Conservation (phyloP, 164 flowering plant species). For the Cinnamomum micranthum region DNA sequence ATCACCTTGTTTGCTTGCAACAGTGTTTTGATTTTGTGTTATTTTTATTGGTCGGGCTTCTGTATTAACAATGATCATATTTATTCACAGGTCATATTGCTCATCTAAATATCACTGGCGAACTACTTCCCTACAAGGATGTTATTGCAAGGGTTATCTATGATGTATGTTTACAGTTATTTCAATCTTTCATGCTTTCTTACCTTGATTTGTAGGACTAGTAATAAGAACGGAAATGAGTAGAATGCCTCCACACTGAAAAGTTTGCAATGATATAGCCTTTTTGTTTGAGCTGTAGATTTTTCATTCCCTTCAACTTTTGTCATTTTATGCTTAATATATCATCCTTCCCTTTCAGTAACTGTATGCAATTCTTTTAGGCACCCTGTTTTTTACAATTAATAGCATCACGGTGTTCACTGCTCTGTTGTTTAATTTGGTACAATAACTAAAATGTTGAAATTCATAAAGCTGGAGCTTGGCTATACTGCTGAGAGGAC, state of each 20-base stretch:
- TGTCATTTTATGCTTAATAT: too few relatives aligned
- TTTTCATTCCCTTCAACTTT: not conserved
- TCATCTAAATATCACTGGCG: slow-evolving; percentile 82
- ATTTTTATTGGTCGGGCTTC: too few relatives aligned
- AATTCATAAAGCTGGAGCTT: too few relatives aligned
- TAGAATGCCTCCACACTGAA: not conserved
- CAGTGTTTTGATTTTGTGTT: not conserved
- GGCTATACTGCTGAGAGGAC: too few relatives aligned
- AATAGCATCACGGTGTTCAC: too few relatives aligned
- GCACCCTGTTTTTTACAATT: too few relatives aligned
- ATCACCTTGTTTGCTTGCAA: not conserved
- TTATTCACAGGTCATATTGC: slow-evolving; percentile 92
- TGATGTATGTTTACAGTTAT: slow-evolving; percentile 62
- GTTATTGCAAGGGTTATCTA: slow-evolving; percentile 91
- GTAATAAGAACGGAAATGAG: not conserved
- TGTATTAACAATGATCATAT: slow-evolving; percentile 3
- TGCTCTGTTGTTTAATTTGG: too few relatives aligned
- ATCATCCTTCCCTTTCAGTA: too few relatives aligned
- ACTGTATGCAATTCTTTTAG: too few relatives aligned
- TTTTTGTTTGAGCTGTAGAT: not conserved
- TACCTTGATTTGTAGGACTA: not conserved
- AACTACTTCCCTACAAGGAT: slow-evolving; percentile 84
- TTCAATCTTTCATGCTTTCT: slow-evolving; percentile 1
- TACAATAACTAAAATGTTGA: too few relatives aligned
- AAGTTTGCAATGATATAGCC: not conserved